Evolutionary conservation across 441 rosid species (phyloP).

Genomic region (Rhodomyrtus psidioides): DNA sequence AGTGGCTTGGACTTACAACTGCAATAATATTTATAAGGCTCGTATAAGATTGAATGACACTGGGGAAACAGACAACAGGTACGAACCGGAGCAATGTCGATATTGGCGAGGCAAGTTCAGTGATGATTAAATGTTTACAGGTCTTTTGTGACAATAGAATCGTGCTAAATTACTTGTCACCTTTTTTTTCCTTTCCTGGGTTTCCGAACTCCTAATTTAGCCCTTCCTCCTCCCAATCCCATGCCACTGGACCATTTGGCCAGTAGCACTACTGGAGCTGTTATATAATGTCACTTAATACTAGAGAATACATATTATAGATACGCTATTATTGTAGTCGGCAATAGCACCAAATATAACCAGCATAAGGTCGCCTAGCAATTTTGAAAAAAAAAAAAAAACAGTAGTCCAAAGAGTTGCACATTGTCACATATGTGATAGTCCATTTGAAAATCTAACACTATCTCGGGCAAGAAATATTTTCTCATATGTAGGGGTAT

Average conservation of each 20-base stretch:
- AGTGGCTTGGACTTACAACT: background rate
- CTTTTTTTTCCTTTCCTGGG: background rate
- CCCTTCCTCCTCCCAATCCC: background rate
- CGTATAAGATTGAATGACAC: background rate
- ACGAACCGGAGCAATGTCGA: background rate
- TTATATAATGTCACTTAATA: background rate
- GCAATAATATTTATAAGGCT: background rate
- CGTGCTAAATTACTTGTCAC: background rate
- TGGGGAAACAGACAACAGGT: background rate
- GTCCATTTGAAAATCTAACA: background rate
- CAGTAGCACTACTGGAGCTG: background rate
- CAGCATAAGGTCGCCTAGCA: background rate
- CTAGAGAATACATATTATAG: no score
- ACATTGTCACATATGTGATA: background rate
- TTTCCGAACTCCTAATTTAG: background rate
- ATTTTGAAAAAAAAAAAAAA: background rate
- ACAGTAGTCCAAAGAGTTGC: background rate
- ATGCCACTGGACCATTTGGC: background rate
- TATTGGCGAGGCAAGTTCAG: background rate
- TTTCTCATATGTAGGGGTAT: background rate
- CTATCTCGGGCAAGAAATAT: background rate
- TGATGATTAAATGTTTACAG: background rate
- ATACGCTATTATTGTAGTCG: background rate
- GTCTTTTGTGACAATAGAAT: background rate
- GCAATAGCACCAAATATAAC: background rate